Conservation (phyloP, 441 rosid species). For the Breynia disticha region DNA sequence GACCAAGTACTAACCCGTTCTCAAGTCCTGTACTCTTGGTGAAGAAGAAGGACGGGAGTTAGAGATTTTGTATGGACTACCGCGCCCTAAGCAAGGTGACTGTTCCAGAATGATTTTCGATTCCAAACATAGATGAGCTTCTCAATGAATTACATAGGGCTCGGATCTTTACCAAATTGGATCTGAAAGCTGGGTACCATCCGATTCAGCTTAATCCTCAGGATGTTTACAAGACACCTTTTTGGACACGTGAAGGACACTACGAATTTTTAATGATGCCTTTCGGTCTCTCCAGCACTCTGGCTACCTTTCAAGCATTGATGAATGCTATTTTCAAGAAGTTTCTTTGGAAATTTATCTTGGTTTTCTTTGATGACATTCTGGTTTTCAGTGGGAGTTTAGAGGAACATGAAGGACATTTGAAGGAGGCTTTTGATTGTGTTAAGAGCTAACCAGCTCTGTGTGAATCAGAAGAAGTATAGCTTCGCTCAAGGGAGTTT, state of each 20-base stretch:
- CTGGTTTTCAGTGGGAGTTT: not conserved
- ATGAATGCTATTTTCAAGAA: not conserved
- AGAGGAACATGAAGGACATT: not conserved
- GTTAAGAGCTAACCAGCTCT: not conserved
- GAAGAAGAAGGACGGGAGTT: not conserved
- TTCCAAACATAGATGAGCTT: not conserved
- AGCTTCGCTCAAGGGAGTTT: not conserved
- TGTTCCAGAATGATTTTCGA: not conserved
- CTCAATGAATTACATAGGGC: not conserved
- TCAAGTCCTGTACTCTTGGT: not conserved
- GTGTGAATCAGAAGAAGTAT: not conserved
- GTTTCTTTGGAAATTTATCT: not conserved
- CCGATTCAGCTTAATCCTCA: not conserved
- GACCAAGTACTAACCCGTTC: not conserved
- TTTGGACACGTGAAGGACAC: not conserved
- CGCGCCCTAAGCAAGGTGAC: not conserved
- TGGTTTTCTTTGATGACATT: slow-evolving; percentile 1
- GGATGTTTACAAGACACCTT: not conserved
- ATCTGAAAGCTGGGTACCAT: not conserved
- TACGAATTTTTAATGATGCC: not conserved
- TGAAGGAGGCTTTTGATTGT: not conserved
- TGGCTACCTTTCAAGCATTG: not conserved
- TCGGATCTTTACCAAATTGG: not conserved
- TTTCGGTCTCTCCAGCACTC: not conserved
- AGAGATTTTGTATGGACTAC: not conserved